Percentiles rank a stretch among this genome's conserved stretches.
Conservation (phyloP, 2,329 filamentous ascomycete species). For the Penicillium rolfsii region DNA sequence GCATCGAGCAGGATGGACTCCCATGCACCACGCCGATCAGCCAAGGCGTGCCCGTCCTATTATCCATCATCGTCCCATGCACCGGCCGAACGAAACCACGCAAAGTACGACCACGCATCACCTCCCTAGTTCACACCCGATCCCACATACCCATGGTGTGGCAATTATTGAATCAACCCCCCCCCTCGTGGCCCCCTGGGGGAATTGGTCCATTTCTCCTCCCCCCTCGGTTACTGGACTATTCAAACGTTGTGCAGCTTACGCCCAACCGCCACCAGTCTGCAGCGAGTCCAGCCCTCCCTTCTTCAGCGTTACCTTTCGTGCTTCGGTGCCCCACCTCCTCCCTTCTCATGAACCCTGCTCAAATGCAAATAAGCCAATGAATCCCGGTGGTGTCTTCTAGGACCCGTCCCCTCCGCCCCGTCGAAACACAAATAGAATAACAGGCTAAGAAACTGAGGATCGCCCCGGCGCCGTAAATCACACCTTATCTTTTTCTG, state of each 20-base stretch:
- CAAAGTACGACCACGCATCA: background rate
- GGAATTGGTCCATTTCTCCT: background rate
- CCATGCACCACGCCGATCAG: conserved; percentile 2
- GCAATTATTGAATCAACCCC: conserved; percentile 1
- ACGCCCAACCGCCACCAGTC: no score
- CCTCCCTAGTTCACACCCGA: background rate
- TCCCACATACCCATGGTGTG: conserved; percentile 2
- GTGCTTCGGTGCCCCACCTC: no score
- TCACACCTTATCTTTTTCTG: background rate
- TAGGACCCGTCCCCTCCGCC: background rate
- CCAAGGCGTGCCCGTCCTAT: background rate
- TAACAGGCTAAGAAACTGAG: background rate
- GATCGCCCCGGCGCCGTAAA: conserved; percentile 1
- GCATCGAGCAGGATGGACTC: background rate
- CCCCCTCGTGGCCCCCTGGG: conserved; percentile 4
- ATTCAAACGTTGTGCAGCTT: background rate
- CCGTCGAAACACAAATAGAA: background rate
- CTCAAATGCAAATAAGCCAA: conserved; percentile 4
- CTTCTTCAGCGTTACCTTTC: conserved; percentile 3
- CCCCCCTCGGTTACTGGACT: background rate
- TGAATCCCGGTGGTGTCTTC: background rate
- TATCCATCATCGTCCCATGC: background rate
- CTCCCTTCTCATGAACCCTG: conserved; percentile 2
- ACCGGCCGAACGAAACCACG: background rate
- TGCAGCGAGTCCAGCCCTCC: background rate